These are phyloP conservation scores for Bipolaris oryzae DNA, from an alignment of 2,329 filamentous ascomycete species.

Conservation along the genomic window DNA sequence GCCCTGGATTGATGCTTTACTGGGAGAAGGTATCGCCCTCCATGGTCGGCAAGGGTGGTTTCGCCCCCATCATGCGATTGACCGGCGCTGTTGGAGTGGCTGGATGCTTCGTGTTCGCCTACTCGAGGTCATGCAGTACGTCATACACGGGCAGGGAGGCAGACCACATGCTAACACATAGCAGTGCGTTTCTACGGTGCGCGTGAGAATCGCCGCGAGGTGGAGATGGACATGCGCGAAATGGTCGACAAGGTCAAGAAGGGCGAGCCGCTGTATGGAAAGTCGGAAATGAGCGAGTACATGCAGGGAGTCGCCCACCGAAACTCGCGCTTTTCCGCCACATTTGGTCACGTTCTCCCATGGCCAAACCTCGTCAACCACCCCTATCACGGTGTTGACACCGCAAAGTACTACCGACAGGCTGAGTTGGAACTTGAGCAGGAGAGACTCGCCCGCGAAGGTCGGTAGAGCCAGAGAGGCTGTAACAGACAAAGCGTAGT, in stretches of 20 bases:
- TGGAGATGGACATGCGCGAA: constrained; percentile 96
- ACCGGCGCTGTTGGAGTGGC: constrained; percentile 72
- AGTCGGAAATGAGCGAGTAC: constrained; percentile 77
- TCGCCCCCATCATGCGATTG: constrained; percentile 81
- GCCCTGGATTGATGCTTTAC: constrained; percentile 73
- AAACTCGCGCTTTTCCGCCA: constrained; percentile 88
- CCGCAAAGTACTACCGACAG: constrained; percentile 96
- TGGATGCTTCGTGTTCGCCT: constrained; percentile 84
- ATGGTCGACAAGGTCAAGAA: constrained; percentile 97
- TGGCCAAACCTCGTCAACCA: constrained; percentile 99
- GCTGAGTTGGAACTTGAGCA: constrained; percentile 92
- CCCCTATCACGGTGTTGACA: constrained; percentile 85
- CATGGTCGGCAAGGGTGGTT: constrained; percentile 80
- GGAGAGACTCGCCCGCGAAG: constrained; percentile 55
- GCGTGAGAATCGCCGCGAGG: constrained; percentile 87
- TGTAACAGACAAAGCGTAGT: constrained; percentile 8
- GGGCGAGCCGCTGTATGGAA: constrained; percentile 87
- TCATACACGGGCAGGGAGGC: constrained; percentile 27
- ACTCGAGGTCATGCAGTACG: constrained; percentile 83
- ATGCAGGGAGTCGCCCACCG: constrained; percentile 92
- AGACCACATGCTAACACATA: constrained; percentile 6
- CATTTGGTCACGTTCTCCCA: constrained; percentile 83
- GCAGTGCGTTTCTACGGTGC: constrained; percentile 95
- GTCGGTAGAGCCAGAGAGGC: constrained; percentile 16
- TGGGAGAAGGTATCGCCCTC: constrained; percentile 89